Percentiles rank a stretch among this genome's conserved stretches.
These are phyloP conservation scores for Lyophyllum atratum DNA, from an alignment of 768 basidiomycete genomes.

Conservation along the genomic window DNA sequence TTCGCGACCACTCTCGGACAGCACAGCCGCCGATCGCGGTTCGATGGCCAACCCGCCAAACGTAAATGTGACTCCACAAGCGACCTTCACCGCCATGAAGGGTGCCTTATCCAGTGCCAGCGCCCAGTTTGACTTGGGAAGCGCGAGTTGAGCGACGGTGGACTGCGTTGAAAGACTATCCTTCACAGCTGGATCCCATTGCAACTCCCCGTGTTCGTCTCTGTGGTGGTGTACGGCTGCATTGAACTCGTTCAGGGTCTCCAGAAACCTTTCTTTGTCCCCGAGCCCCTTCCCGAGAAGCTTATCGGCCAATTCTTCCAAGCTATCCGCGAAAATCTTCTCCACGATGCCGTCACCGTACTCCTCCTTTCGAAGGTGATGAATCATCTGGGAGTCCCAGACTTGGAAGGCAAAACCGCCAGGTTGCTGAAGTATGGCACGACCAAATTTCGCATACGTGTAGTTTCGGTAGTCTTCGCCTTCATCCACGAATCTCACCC, in stretches of 20 bases:
- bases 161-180: conserved; percentile 61
- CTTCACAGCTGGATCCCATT: conserved; percentile 68
- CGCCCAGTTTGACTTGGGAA: conserved; percentile 74
- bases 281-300: conserved; percentile 48
- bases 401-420: conserved; percentile 66
- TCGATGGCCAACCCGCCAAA: conserved; percentile 70
- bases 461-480: conserved; percentile 74
- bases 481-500: conserved; percentile 69
- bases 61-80: conserved; percentile 73
- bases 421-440: conserved; percentile 58
- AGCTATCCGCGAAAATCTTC: conserved; percentile 46
- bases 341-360: conserved; percentile 64
- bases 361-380: conserved; percentile 59
- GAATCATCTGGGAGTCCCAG: conserved; percentile 51
- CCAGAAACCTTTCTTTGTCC: conserved; percentile 40
- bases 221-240: conserved; percentile 41
- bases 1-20: conserved; percentile 40
- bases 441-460: conserved; percentile 71
- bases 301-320: conserved; percentile 52
- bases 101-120: conserved; percentile 51
- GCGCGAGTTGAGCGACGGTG: conserved; percentile 28
- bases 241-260: conserved; percentile 55
- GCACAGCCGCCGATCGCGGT: conserved; percentile 51
- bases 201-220: conserved; percentile 29
- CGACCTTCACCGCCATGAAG: conserved; percentile 66